Evolutionary conservation across 169 alveolate species (phyloP), one percentile per base, ranked within the genome.

Genomic region (Plasmodium gaboni): DNA sequence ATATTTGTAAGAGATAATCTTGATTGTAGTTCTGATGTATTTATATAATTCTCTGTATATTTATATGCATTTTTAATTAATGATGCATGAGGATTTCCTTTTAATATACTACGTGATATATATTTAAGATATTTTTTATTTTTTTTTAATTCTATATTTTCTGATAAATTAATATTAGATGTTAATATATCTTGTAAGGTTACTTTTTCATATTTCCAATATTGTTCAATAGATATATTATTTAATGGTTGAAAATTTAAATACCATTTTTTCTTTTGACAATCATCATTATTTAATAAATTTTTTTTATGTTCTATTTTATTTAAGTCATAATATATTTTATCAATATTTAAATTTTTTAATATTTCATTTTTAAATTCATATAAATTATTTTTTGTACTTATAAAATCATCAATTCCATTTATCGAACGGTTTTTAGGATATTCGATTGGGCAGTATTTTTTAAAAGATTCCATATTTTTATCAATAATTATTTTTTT

Each of bases 121-220:
- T 71, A 71, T 13, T 80, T 80, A n/a, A 80, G 80, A 67, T 67
- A 80, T 70, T 59, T 80, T 67, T 80, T 80, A 80, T 71, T 67
- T 38, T 80, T 80, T 80, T 70, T 68, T 53, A 80, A 53, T 12
- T 71, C 74, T 8, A 44, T 24, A 59, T 65, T 55, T 13, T 65
- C 68, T 60, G 12, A 24, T 24, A 44, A 15, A 15, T 59, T 24
- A 19, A 80, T 80, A 51, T 53, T 80, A 15, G 90, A 80, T 13
- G 64, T 60, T 53, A 80, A 46, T 13, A 80, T 80, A 59, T 80
- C 90, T 38, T 80, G 65, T 59, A 80, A 42, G 9, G 78, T 80
- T 65, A 80, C 90, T 67, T 80, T 80, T n/a, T 80, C 90, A 67
- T 80, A 80, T 59, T 80, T 80, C 90, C 90, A 80, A 80, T 80